Conservation (phyloP, 1,284 basidiomycete genomes). For the Kalmanozyma brasiliensis region DNA sequence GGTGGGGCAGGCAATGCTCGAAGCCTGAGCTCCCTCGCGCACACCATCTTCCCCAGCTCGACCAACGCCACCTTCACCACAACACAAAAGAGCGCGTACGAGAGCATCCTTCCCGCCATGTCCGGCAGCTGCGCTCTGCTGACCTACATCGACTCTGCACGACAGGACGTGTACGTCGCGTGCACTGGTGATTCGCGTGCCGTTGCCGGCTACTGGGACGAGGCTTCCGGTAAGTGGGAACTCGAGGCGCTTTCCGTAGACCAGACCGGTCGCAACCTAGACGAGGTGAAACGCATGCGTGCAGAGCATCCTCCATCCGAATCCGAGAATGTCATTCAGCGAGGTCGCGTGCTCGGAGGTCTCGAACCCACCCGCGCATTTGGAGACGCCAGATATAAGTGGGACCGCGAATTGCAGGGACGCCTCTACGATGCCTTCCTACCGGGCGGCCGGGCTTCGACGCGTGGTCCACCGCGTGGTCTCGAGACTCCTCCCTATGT, state of each 20-base stretch:
- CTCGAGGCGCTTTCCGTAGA: slow-evolving; percentile 93
- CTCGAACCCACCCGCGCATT: slow-evolving; percentile 94
- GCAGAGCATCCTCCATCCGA: slow-evolving; percentile 84
- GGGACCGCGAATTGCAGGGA: slow-evolving; percentile 69
- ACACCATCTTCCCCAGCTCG: slow-evolving; percentile 63
- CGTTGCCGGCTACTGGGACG: slow-evolving; percentile 86
- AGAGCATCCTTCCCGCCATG: slow-evolving; percentile 63
- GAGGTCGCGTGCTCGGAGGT: slow-evolving; percentile 79
- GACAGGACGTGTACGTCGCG: slow-evolving; percentile 72
- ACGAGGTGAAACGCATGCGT: slow-evolving; percentile 80
- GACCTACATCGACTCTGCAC: slow-evolving; percentile 64
- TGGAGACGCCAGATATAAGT: slow-evolving; percentile 93
- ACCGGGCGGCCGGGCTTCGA: slow-evolving; percentile 47
- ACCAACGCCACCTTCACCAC: slow-evolving; percentile 52
- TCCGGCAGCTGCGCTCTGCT: slow-evolving; percentile 64
- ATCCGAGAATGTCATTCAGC: slow-evolving; percentile 80
- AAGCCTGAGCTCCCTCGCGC: slow-evolving; percentile 61
- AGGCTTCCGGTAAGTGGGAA: slow-evolving; percentile 74
- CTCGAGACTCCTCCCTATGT: slow-evolving; percentile 86
- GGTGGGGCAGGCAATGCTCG: slow-evolving; percentile 35
- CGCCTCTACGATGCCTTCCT: slow-evolving; percentile 68
- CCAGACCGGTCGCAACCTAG: slow-evolving; percentile 90
- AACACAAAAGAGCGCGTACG: slow-evolving; percentile 63
- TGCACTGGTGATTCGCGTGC: slow-evolving; percentile 94
- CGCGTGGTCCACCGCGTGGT: slow-evolving; percentile 52